Conservation (phyloP, 2,329 filamentous ascomycete species). For the Dactylella cylindrospora region DNA sequence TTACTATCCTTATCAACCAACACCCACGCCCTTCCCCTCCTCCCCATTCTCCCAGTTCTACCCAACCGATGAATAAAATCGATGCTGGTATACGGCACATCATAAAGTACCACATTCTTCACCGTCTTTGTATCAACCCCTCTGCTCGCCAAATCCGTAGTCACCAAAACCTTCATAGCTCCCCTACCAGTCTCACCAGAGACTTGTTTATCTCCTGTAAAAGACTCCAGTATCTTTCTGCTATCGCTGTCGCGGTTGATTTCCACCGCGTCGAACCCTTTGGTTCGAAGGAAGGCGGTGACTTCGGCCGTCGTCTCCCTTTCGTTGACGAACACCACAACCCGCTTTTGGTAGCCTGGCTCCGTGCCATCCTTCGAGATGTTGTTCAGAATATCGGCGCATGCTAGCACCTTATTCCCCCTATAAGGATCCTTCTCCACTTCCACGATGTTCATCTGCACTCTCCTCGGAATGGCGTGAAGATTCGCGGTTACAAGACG, state of each 20-base stretch:
- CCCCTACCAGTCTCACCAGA: constrained; percentile 46
- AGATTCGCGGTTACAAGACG: constrained; percentile 93
- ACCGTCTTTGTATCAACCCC: constrained; percentile 94
- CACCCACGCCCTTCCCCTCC: constrained; percentile 84
- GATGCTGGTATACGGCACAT: constrained; percentile 96
- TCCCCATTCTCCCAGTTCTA: constrained; percentile 87
- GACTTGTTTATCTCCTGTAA: constrained; percentile 59
- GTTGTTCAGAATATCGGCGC: constrained; percentile 90
- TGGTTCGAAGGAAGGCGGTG: constrained; percentile 73
- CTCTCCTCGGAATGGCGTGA: constrained; percentile 89
- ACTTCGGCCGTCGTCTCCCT: constrained; percentile 83
- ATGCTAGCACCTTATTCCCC: constrained; percentile 89
- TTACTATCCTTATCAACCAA: constrained; percentile 86
- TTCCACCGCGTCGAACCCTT: constrained; percentile 84
- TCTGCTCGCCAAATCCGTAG: constrained; percentile 86
- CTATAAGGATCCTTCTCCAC: constrained; percentile 89
- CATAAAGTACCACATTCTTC: constrained; percentile 86
- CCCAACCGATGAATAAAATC: constrained; percentile 97
- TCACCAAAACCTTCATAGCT: constrained; percentile 78
- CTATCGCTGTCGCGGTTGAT: constrained; percentile 82
- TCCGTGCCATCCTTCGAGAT: constrained; percentile 75
- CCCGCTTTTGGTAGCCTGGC: constrained; percentile 71
- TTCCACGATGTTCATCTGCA: constrained; percentile 91
- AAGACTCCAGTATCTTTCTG: constrained; percentile 72
- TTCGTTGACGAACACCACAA: constrained; percentile 96